Conservation (phyloP, 2,329 filamentous ascomycete species). For the Calycina herbarum region DNA sequence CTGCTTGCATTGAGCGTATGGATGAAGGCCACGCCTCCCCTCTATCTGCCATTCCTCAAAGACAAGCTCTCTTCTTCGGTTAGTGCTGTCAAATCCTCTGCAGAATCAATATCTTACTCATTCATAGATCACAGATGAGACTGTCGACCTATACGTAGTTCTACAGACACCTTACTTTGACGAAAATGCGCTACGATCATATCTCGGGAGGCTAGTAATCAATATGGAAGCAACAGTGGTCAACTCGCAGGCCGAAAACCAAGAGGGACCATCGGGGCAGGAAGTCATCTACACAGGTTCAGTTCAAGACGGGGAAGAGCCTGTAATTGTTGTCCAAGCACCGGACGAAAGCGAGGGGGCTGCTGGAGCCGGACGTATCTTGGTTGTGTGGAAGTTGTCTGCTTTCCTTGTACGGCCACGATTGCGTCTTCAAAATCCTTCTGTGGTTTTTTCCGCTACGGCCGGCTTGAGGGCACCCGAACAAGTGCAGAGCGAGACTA, state of each 20-base stretch:
- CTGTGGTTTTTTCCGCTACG: slow-evolving; percentile 63
- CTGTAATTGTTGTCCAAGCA: slow-evolving; percentile 47
- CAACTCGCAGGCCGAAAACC: slow-evolving; percentile 53
- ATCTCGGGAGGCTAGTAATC: slow-evolving; percentile 63
- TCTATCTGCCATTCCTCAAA: slow-evolving; percentile 58
- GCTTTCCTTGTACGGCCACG: slow-evolving; percentile 60
- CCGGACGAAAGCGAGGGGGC: slow-evolving; percentile 43
- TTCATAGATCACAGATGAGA: slow-evolving; percentile 66
- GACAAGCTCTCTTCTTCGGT: slow-evolving; percentile 74
- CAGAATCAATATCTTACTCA: slow-evolving; percentile 47
- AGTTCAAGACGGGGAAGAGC: slow-evolving; percentile 51
- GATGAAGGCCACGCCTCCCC: slow-evolving; percentile 41
- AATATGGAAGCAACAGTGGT: slow-evolving; percentile 66
- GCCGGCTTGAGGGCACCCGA: slow-evolving; percentile 59
- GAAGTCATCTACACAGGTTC: slow-evolving; percentile 62
- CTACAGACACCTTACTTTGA: slow-evolving; percentile 63
- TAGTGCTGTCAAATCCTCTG: slow-evolving; percentile 39
- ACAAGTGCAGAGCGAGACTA: slow-evolving; percentile 43
- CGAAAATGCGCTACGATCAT: slow-evolving; percentile 56
- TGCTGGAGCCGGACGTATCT: slow-evolving; percentile 44
- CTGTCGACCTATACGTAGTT: slow-evolving; percentile 66
- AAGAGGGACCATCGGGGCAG: slow-evolving; percentile 46
- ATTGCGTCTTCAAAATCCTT: slow-evolving; percentile 65
- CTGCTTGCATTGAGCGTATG: slow-evolving; percentile 42
- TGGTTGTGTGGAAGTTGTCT: slow-evolving; percentile 60